A percentile compares a stretch with the other conserved stretches of the same genome.
These are phyloP conservation scores for Hypoxylon sp. DNA, from an alignment of 2,329 filamentous ascomycete species.

Conservation along the genomic window DNA sequence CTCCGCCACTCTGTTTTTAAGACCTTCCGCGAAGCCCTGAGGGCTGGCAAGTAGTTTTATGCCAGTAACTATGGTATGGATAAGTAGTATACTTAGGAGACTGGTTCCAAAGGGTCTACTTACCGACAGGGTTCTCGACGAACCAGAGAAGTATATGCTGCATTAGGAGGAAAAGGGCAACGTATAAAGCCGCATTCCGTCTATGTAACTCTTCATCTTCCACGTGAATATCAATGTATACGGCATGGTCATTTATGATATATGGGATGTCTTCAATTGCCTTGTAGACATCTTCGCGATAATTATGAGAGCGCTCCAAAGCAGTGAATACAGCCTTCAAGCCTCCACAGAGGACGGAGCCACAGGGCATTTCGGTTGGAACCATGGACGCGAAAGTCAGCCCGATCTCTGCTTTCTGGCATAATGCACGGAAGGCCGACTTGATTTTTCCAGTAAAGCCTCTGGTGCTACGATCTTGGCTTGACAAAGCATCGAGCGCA, in stretches of 20 bases:
- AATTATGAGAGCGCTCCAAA: constrained; percentile 22
- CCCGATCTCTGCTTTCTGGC: constrained; percentile 29
- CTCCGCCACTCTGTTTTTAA: constrained; percentile 7
- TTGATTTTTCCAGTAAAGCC: constrained; percentile 18
- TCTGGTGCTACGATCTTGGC: constrained; percentile 11
- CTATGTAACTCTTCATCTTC: constrained; percentile 31
- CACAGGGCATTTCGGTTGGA: constrained; percentile 25
- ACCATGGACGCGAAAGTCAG: constrained; percentile 25
- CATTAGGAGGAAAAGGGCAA: constrained; percentile 21
- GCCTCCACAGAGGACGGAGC: constrained; percentile 34
- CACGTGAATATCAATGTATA: constrained; percentile 2
- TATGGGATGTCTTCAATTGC: constrained; percentile 32
- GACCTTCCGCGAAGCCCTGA: constrained; percentile 19
- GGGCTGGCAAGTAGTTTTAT: constrained; percentile 19
- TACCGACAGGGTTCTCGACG: constrained; percentile 31
- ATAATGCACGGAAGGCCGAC: constrained; percentile 25
- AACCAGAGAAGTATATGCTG: constrained; percentile 35
- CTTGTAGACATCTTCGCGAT: constrained; percentile 33
- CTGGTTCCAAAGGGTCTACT: not conserved
- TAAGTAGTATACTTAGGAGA: not conserved
- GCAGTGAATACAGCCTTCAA: constrained; percentile 33
- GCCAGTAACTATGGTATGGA: constrained; percentile 1
- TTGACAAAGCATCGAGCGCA: constrained; percentile 13
- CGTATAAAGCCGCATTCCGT: constrained; percentile 28
- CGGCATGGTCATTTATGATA: constrained; percentile 27